These are phyloP conservation scores for Septoria linicola DNA, from an alignment of 2,329 filamentous ascomycete genomes.

Conservation along the genomic window DNA sequence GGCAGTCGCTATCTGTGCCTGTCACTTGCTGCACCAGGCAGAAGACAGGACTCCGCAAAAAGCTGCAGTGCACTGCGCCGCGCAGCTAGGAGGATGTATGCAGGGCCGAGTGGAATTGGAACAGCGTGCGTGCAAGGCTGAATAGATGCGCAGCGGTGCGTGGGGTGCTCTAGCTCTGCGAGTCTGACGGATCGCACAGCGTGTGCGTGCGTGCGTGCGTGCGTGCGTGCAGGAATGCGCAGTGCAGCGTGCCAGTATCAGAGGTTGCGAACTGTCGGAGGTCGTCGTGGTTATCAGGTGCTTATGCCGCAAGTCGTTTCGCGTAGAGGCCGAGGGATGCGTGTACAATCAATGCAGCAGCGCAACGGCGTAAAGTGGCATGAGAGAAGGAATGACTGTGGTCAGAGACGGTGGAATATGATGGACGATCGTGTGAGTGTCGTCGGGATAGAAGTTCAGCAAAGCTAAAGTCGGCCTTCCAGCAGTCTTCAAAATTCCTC, in stretches of 20 bases:
- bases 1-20: slow-evolving; percentile 17
- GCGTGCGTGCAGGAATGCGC: slow-evolving; percentile 9
- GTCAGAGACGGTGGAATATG: slow-evolving; percentile 1
- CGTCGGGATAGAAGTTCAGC: background rate
- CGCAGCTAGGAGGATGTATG: no score
- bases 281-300: background rate
- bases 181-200: background rate
- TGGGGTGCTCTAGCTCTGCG: slow-evolving; percentile 14
- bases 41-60: slow-evolving; percentile 19
- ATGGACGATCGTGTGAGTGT: slow-evolving; percentile 11
- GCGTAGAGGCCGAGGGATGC: background rate
- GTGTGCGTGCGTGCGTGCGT: background rate
- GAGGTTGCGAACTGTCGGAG: background rate
- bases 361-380: no score
- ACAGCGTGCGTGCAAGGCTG: slow-evolving; percentile 18
- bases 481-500: background rate
- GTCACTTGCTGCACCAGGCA: slow-evolving; percentile 24
- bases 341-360: slow-evolving; percentile 1
- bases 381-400: slow-evolving; percentile 18
- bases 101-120: slow-evolving; percentile 20
- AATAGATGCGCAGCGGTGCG: slow-evolving; percentile 7
- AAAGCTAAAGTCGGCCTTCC: no score
- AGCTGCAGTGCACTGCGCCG: no score
- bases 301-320: background rate
- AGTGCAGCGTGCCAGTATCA: slow-evolving; percentile 14